phyloP scores from a whole-genome alignment of 1,284 basidiomycete species.

The Prillingera fragicola region DNA sequence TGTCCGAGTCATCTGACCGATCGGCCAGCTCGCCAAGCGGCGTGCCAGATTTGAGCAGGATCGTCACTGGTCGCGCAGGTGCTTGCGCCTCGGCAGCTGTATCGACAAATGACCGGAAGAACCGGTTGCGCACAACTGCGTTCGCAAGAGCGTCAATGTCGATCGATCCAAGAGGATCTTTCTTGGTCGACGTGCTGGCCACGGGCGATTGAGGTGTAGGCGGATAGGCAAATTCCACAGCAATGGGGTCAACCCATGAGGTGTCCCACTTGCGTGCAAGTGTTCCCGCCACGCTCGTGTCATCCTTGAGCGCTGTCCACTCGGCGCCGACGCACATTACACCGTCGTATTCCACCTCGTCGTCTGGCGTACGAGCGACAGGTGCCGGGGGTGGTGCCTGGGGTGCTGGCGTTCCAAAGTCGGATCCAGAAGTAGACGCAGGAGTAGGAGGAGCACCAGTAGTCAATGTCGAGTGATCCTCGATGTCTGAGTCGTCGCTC shows the following conservation, averaged over 20 bases:
- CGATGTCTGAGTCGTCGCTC: constrained; percentile 14
- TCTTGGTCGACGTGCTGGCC: background rate
- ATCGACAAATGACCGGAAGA: constrained; percentile 11
- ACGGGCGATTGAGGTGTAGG: background rate
- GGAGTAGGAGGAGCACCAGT: constrained; percentile 40
- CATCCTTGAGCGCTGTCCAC: constrained; percentile 23
- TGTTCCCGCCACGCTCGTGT: constrained; percentile 1
- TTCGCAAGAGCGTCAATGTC: constrained; percentile 13
- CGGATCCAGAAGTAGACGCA: constrained; percentile 18
- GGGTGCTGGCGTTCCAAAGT: constrained; percentile 14
- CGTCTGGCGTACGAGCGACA: constrained; percentile 7
- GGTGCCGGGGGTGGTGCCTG: constrained; percentile 2
- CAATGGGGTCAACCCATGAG: constrained; percentile 1
- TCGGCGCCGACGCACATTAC: constrained; percentile 28
- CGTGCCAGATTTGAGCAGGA: constrained; percentile 11
- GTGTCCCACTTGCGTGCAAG: constrained; percentile 13
- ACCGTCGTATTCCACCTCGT: constrained; percentile 26
- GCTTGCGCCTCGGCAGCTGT: background rate
- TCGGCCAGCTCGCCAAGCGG: constrained; percentile 9
- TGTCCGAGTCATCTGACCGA: too few relatives aligned
- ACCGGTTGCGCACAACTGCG: constrained; percentile 16
- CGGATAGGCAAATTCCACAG: too few relatives aligned
- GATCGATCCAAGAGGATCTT: background rate
- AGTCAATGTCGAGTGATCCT: constrained; percentile 23
- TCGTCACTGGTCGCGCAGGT: background rate